Percentiles rank a stretch among this genome's conserved stretches.
These are phyloP conservation scores for Apiotrichum sp. DNA, from an alignment of 1,284 basidiomycete species.

Conservation along the genomic window DNA sequence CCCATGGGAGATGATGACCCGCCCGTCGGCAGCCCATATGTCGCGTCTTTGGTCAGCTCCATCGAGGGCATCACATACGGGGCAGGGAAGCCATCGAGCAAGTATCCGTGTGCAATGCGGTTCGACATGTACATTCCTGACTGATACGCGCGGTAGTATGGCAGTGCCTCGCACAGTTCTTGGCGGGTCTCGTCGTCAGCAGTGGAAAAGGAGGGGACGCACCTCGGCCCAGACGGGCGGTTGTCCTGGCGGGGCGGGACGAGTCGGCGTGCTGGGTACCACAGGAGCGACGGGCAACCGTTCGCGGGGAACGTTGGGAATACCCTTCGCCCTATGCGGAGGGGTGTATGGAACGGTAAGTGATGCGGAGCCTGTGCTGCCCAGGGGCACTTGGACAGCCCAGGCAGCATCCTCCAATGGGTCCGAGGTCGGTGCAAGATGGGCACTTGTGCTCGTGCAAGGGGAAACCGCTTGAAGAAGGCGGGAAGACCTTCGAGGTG, in stretches of 20 bases:
- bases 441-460: no score
- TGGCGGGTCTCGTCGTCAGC: constrained; percentile 28
- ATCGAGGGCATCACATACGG: constrained; percentile 21
- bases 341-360: no score
- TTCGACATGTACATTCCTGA: constrained; percentile 38
- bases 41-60: constrained; percentile 27
- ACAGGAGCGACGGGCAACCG: no score
- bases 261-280: no score
- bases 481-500: no score
- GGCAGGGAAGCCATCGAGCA: constrained; percentile 37
- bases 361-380: no score
- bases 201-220: not conserved
- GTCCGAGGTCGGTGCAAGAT: no score
- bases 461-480: no score
- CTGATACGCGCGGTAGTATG: constrained; percentile 44
- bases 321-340: no score
- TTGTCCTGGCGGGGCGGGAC: constrained; percentile 3
- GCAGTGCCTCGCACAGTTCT: constrained; percentile 42
- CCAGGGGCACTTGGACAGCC: no score
- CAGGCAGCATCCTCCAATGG: no score
- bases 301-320: no score
- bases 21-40: constrained; percentile 34
- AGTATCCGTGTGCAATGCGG: constrained; percentile 36
- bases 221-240: constrained; percentile 43
- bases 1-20: constrained; percentile 42